Evolutionary conservation across 129 eudicot genomes (phyloP).

Genomic region (Heracleum sosnowskyi): DNA sequence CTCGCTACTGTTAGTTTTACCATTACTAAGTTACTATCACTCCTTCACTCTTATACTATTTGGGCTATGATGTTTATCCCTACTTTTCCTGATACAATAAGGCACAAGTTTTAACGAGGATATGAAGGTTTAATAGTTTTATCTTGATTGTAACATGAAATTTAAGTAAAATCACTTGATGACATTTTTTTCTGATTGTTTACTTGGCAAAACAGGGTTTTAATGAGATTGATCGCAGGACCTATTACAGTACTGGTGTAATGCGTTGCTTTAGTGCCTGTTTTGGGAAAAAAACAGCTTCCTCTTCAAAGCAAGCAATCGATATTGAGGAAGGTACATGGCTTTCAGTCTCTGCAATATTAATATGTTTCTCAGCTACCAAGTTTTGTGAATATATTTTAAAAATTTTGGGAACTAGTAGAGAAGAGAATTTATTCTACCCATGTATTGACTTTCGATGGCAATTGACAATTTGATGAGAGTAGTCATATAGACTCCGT

Average conservation of each 20-base stretch:
- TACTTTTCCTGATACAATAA: neutral
- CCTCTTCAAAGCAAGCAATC: conserved; percentile 7
- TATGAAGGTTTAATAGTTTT: neutral
- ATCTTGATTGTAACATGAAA: neutral
- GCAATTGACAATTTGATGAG: neutral
- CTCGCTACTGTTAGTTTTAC: neutral
- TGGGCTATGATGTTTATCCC: neutral
- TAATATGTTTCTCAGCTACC: neutral
- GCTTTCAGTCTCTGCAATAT: neutral
- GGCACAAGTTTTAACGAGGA: neutral
- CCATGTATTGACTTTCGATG: neutral
- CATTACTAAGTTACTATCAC: too few species aligned
- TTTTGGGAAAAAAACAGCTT: conserved; percentile 25
- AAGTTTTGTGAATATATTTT: neutral
- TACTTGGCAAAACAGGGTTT: neutral
- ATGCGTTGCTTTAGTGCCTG: conserved; percentile 50
- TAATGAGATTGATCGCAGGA: neutral
- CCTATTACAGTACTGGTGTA: neutral
- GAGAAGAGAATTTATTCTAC: too few species aligned
- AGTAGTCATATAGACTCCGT: neutral
- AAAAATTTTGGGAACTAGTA: neutral
- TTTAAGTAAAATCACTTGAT: neutral
- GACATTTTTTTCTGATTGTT: neutral
- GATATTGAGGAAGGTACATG: conserved; percentile 40
- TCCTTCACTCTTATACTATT: neutral